Base-by-base conservation (phyloP, 1,284 basidiomycete genomes). In the Moesziomyces antarcticus region DNA sequence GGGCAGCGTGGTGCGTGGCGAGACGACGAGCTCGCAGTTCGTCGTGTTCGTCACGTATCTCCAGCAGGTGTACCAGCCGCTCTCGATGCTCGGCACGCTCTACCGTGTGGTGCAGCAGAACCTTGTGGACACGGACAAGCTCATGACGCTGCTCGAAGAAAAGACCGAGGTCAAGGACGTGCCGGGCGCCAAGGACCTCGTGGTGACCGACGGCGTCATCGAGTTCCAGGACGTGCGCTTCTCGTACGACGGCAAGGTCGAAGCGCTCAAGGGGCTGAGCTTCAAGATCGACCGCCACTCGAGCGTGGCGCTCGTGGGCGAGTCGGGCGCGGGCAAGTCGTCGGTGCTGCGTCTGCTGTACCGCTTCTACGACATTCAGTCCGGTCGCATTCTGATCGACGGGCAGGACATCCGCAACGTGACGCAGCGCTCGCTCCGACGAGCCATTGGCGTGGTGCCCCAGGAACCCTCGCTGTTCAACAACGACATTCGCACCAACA, bases 391-490 rank as follows among this genome's bases (percentile, higher is more conserved):
- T 53, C 54, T 80, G 51, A 90, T 95, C 68, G 93, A 96, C 78
- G 92, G 92, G 1, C 88, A 91, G 79, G 92, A 96, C 78, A 91
- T 97, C 60, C 88, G 91, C 37, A 90, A 93, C 72, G 88, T 96
- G 14, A 94, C 93, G 0, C 92, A 94, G 81, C 61, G 75, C 40
- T 91, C 90, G 61, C 86, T 96, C 46, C 88, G 93, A 45, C 88
- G 89, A 72, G 88, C 91, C 1, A 92, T 96, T 64, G 92, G 93
- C 22, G 91, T 86, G n/a, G 85, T 86, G 3, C 85, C 85, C 9
- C 85, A 86, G 46, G 85, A 84, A 51, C 71, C 82, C 18, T 79
- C 73, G n/a, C 86, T 94, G 9, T 94, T 94, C 87, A 94, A 94
- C 84, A 87, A 90, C 7, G 91, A 88, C 79, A 91, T 93, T 64